Evolutionary conservation across 306 rosid genomes (phyloP), one percentile per base, ranked within the genome.

Genomic region (Prunus armeniaca): DNA sequence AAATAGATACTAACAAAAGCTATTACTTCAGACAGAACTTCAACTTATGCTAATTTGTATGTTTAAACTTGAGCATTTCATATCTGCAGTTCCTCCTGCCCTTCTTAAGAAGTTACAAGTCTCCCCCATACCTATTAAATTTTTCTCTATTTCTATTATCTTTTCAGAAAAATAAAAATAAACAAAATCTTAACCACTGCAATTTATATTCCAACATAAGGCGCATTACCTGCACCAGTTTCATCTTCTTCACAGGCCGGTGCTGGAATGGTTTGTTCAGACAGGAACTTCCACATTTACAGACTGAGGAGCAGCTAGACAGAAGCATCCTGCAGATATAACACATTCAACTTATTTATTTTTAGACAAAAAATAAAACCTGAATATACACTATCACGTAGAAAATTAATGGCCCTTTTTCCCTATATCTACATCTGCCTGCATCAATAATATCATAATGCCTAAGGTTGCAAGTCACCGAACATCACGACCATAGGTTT

Each of bases 231-330:
- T 86, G 69, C 62, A 94, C 91, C 83, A 91, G 84, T 80, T 92
- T 92, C 97, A 94, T 88, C 86, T 86, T 90, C 84, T 94, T 94
- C 78, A 77, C 84, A 50, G 91, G 93, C 13, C 95, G 91, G 64
- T 74, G 76, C 82, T 94, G 98, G 78, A 94, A 94, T 49, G 98
- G 85, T 79, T 94, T 94, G 86, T 94, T 94, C 58, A 90, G 88
- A 87, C 98, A 94, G 25, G 85, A 76, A 79, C 14, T 73, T 78
- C 96, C 97, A 80, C 97, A 94, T 84, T 94, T 94, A 84, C 98
- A 94, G 75, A 82, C 89, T 74, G 95, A 86, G 38, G 98, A 94
- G 81, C 98, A 94, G 88, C 98, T 86, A 75, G 97, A 91, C 76
- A 85, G 86, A 84, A 94, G 96, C 97, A 94, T 84, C 88, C 97